These are phyloP conservation scores for Colletotrichum acutatum DNA, from an alignment of 2,329 filamentous ascomycete genomes.

Conservation along the genomic window DNA sequence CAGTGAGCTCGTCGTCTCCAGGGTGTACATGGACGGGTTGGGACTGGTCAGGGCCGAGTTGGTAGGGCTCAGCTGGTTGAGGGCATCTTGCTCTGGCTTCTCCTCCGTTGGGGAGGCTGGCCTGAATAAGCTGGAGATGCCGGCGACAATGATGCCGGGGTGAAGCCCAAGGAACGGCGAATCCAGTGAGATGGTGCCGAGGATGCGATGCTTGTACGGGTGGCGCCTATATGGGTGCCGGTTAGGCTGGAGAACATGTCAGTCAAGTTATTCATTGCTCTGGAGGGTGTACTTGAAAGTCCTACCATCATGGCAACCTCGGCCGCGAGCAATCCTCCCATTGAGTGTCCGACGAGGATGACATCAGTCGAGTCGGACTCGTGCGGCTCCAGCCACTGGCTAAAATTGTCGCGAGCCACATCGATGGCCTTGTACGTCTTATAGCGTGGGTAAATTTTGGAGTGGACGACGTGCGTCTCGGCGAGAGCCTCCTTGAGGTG, in stretches of 20 bases:
- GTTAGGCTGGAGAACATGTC: constrained; percentile 44
- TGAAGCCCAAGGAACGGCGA: constrained; percentile 90
- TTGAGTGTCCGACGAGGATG: constrained; percentile 86
- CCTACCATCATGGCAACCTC: constrained; percentile 77
- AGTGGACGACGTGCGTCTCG: constrained; percentile 83
- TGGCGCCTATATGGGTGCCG: constrained; percentile 44
- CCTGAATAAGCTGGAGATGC: constrained; percentile 81
- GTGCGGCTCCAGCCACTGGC: constrained; percentile 82
- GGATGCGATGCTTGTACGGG: constrained; percentile 76
- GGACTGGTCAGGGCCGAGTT: constrained; percentile 37
- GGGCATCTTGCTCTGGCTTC: constrained; percentile 33
- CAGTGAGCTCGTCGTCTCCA: constrained; percentile 38
- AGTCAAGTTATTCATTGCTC: constrained; percentile 6
- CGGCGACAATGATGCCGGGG: constrained; percentile 85
- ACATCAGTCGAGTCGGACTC: constrained; percentile 80
- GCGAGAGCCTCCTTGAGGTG: constrained; percentile 73
- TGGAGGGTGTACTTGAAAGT: background rate
- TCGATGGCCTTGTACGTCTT: constrained; percentile 79
- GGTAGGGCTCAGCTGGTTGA: constrained; percentile 27
- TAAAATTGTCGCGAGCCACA: constrained; percentile 84
- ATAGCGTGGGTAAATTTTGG: constrained; percentile 86
- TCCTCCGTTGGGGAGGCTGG: constrained; percentile 48
- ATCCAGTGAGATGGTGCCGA: constrained; percentile 86
- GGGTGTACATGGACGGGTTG: constrained; percentile 40
- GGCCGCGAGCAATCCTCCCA: constrained; percentile 86